These are phyloP conservation scores for Noccaea caerulescens DNA, from an alignment of 345 rosid species.

Conservation along the genomic window DNA sequence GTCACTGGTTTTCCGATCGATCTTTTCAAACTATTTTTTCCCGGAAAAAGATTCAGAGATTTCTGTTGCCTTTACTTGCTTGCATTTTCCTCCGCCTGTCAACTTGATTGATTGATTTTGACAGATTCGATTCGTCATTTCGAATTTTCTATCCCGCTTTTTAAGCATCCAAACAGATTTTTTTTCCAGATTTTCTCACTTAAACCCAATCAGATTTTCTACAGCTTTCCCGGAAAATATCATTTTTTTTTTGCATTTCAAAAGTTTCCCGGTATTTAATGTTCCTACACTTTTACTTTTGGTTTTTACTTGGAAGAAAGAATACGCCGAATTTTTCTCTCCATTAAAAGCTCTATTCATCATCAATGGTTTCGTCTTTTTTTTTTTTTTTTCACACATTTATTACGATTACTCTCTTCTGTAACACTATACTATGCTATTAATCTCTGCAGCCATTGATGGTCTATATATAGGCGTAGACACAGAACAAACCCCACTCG, in stretches of 20 bases:
- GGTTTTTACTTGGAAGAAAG: background rate
- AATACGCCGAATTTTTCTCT: slow-evolving; percentile 21
- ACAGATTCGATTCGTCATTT: slow-evolving; percentile 38
- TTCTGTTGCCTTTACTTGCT: slow-evolving; percentile 18
- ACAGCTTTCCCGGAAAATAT: slow-evolving; percentile 9
- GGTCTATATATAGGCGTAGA: slow-evolving; percentile 41
- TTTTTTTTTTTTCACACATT: background rate
- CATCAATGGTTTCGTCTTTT: background rate
- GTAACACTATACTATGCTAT: slow-evolving; percentile 23
- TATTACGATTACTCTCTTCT: slow-evolving; percentile 30
- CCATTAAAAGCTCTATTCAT: slow-evolving; percentile 24
- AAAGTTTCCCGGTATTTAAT: slow-evolving; percentile 34
- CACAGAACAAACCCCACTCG: slow-evolving; percentile 41
- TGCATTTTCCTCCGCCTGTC: slow-evolving; percentile 12
- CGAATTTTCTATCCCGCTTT: background rate
- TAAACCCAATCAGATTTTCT: background rate
- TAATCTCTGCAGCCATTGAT: slow-evolving; percentile 39
- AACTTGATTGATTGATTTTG: slow-evolving; percentile 46
- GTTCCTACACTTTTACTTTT: slow-evolving; percentile 13
- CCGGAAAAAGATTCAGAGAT: slow-evolving; percentile 9
- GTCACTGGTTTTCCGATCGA: slow-evolving; percentile 33
- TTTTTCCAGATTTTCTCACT: background rate
- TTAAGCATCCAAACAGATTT: background rate
- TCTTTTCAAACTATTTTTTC: slow-evolving; percentile 39
- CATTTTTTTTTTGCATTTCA: background rate